Evolutionary conservation across 176 grass and related monocot species (phyloP).

Genomic region (Lolium perenne): DNA sequence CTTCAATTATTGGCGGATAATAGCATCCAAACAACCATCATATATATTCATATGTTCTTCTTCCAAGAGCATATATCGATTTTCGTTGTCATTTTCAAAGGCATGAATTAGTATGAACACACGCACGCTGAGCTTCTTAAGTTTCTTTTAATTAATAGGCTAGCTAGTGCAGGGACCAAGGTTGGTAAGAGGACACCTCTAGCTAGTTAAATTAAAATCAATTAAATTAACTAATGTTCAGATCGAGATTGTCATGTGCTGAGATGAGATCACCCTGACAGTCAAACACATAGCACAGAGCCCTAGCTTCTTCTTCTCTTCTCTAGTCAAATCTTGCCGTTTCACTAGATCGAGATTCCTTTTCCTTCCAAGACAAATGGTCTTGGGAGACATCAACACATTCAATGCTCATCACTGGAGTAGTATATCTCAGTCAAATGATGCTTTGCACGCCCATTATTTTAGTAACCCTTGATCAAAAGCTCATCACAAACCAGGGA

Average conservation of each 20-base stretch:
- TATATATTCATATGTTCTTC: constrained; percentile 1
- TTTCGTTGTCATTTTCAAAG: neutral
- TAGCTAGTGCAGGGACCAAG: neutral
- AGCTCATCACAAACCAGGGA: neutral
- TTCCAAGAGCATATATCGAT: neutral
- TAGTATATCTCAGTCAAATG: constrained; percentile 34
- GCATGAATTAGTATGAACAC: neutral
- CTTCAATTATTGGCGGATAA: constrained; percentile 10
- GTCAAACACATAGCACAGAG: constrained; percentile 32
- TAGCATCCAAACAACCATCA: neutral
- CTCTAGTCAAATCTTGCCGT: constrained; percentile 35
- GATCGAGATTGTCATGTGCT: constrained; percentile 22
- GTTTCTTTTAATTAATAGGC: neutral
- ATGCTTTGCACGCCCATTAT: neutral
- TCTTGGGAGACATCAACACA: constrained; percentile 29
- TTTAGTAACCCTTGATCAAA: neutral
- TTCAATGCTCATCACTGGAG: constrained; percentile 37
- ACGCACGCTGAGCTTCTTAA: neutral
- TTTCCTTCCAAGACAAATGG: constrained; percentile 37
- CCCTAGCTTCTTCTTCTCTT: constrained; percentile 39
- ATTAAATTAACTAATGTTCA: neutral
- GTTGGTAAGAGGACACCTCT: neutral
- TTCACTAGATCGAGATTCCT: constrained; percentile 51
- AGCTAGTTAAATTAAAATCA: neutral
- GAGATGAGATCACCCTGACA: constrained; percentile 26